Percentiles rank a stretch among this genome's conserved stretches.
These are phyloP conservation scores for Oryza glumipatula DNA, from an alignment of 176 grass and related monocot genomes.

Conservation along the genomic window DNA sequence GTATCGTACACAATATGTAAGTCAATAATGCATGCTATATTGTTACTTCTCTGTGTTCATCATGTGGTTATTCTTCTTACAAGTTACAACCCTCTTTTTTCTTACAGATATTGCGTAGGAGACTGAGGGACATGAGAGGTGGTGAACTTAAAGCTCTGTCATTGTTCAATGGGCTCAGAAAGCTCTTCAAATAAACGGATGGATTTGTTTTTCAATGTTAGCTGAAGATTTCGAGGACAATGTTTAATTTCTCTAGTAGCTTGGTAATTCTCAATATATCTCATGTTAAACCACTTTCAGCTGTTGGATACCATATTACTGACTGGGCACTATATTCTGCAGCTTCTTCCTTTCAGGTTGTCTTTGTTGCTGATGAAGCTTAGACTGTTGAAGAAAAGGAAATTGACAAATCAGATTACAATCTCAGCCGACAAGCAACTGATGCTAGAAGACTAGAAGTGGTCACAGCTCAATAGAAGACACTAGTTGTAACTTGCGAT, in stretches of 20 bases:
- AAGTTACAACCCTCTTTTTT: background rate
- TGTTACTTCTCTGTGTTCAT: background rate
- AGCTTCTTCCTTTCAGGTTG: background rate
- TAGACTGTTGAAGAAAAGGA: background rate
- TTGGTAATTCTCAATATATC: slow-evolving; percentile 4
- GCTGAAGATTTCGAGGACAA: background rate
- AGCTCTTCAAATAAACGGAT: slow-evolving; percentile 71
- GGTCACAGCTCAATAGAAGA: background rate
- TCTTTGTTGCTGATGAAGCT: slow-evolving; percentile 8
- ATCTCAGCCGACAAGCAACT: slow-evolving; percentile 20
- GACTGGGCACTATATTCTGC: background rate
- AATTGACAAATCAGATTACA: background rate
- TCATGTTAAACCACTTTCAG: background rate
- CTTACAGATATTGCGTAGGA: slow-evolving; percentile 78
- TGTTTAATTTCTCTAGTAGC: background rate
- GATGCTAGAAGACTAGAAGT: background rate
- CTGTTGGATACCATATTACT: background rate
- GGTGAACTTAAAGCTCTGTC: slow-evolving; percentile 89
- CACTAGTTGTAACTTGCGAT: background rate
- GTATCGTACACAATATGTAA: slow-evolving; percentile 91
- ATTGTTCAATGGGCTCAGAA: slow-evolving; percentile 81
- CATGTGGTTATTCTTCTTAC: background rate
- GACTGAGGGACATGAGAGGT: slow-evolving; percentile 87
- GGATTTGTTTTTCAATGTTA: background rate
- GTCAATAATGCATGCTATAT: background rate